phyloP scores from a whole-genome alignment of 2,329 filamentous ascomycete species.

The Neonectria ditissima region DNA sequence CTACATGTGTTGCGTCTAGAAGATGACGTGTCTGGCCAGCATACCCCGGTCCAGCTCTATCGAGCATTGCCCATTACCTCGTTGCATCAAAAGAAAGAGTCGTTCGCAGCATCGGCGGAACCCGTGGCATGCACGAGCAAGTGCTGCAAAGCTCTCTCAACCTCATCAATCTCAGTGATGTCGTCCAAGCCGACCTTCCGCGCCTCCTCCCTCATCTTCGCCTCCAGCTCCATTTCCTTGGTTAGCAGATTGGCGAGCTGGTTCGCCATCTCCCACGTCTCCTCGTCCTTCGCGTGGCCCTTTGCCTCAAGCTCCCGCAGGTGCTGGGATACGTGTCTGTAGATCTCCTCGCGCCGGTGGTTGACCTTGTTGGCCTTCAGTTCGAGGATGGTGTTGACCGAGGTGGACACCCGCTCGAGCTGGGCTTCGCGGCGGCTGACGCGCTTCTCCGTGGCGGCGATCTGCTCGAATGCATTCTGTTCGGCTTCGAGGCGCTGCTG shows the following conservation, averaged over 20 bases:
- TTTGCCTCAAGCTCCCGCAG: constrained; percentile 35
- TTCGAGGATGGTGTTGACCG: constrained; percentile 19
- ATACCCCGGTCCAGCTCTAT: not conserved
- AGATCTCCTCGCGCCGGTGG: constrained; percentile 36
- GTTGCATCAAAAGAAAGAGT: constrained; percentile 23
- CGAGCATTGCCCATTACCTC: not conserved
- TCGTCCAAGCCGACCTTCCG: constrained; percentile 22
- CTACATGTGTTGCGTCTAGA: not conserved
- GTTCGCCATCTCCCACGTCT: constrained; percentile 18
- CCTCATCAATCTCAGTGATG: constrained; percentile 12
- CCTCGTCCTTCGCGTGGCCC: constrained; percentile 7
- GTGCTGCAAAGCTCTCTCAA: constrained; percentile 20
- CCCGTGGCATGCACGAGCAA: constrained; percentile 7
- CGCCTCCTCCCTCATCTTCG: constrained; percentile 22
- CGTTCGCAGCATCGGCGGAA: not conserved
- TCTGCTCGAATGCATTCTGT: not conserved
- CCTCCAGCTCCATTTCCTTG: constrained; percentile 21
- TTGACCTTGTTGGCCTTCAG: constrained; percentile 10
- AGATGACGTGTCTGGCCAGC: not conserved
- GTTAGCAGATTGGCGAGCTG: constrained; percentile 19
- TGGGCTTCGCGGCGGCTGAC: constrained; percentile 30
- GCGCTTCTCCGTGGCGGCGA: constrained; percentile 13
- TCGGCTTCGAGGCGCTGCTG: constrained; percentile 22
- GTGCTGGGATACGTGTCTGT: constrained; percentile 43
- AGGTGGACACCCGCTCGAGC: constrained; percentile 23